Evolutionary conservation across 768 basidiomycete species (phyloP), one percentile per base, ranked within the genome.

Genomic region (Collybia sp.): DNA sequence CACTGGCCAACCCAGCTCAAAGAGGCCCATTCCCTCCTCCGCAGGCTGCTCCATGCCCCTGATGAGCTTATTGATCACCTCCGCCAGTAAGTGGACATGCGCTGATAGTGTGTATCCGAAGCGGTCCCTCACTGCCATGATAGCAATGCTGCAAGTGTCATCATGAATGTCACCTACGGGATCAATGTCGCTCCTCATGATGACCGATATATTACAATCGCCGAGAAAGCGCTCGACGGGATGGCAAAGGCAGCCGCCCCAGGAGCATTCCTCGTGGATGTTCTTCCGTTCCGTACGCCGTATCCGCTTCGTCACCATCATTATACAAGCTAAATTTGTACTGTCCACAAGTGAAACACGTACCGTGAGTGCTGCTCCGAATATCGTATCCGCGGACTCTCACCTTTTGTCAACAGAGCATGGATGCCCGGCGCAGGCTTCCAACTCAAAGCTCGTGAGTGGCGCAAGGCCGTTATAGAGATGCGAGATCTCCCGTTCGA

Each of bases 371-470:
- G 8, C 25, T 4, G 25, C 43, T 38, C 45, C 12, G 40, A 13
- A 42, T 33, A 15, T n/a, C 39, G 16, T 44, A 16, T 18, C 30
- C 33, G 12, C 31, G 2, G 12, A 15, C 33, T 48, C 32, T 43
- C 42, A 13, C n/a, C 16, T 32, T 45, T 36, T 11, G 39, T 50
- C 30, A 12, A 36, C 43, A 71, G 70, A n/a, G 65, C 57, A 42
- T 80, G 78, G 76, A 42, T 76, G 2, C 77, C 77, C 30, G 73
- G 76, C 0, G 73, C 76, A 2, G 67, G 70, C 6, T 79, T 79
- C 54, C 66, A 77, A 47, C 65, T 65, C 16, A 73, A 75, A 53
- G 77, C 76, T 11, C 64, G 64, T n/a, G 59, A 69, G 44, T 78
- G 78, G 76, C 72, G 70, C 38, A 59, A 58, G 30, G 70, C 70